phyloP scores from a whole-genome alignment of 768 basidiomycete genomes.

The Kwoniella newhampshirensis region DNA sequence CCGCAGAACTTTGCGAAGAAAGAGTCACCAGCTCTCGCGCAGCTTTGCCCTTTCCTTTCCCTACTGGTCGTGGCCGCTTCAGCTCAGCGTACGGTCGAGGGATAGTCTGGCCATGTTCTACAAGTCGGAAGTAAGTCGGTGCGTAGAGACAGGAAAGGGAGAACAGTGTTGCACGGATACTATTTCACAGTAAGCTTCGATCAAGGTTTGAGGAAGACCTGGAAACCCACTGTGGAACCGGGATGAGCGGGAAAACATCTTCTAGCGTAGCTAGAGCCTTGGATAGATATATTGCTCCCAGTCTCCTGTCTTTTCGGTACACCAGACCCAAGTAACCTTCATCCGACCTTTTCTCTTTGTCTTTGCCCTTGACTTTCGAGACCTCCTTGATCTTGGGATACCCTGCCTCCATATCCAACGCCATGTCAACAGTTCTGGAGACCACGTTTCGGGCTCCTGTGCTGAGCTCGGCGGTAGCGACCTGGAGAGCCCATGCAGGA shows the following conservation, averaged over 20 bases:
- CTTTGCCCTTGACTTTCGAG: constrained; percentile 57
- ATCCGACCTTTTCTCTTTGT: constrained; percentile 54
- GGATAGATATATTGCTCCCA: constrained; percentile 31
- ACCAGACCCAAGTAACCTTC: constrained; percentile 18
- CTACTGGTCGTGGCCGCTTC: constrained; percentile 35
- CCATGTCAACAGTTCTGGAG: constrained; percentile 17
- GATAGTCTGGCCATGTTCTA: constrained; percentile 52
- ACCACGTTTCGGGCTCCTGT: constrained; percentile 2
- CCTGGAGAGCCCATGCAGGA: constrained; percentile 15
- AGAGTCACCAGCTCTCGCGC: background rate
- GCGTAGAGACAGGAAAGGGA: constrained; percentile 62
- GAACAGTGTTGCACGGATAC: constrained; percentile 59
- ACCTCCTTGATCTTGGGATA: constrained; percentile 24
- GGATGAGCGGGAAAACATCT: constrained; percentile 45
- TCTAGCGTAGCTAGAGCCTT: constrained; percentile 63
- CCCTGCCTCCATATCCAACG: constrained; percentile 30
- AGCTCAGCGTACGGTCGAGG: constrained; percentile 32
- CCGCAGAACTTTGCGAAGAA: background rate
- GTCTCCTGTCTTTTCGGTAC: constrained; percentile 39
- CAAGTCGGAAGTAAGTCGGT: constrained; percentile 63
- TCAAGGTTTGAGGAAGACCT: constrained; percentile 6
- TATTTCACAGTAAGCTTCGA: constrained; percentile 55
- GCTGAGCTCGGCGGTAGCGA: constrained; percentile 10
- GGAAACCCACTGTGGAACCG: constrained; percentile 17
- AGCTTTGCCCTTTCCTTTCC: constrained; percentile 56